Conservation (phyloP, 805 yeast species). For the Schwanniomyces sp. region DNA sequence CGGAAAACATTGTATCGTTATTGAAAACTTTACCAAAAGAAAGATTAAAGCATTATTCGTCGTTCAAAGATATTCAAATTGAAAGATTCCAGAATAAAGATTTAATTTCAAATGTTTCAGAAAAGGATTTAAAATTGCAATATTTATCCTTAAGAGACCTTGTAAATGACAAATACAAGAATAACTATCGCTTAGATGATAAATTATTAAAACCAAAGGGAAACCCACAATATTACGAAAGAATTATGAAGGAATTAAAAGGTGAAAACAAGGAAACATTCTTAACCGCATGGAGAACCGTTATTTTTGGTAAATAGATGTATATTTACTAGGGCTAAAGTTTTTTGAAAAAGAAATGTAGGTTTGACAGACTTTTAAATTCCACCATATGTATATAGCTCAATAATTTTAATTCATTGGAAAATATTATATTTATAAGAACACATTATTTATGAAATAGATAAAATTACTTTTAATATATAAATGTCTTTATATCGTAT, state of each 20-base stretch:
- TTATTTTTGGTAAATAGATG: slow-evolving; percentile 65
- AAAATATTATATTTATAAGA: not conserved
- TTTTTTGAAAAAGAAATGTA: not conserved
- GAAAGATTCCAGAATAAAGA: slow-evolving; percentile 36
- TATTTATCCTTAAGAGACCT: slow-evolving; percentile 56
- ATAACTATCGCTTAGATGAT: slow-evolving; percentile 62
- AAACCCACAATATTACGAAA: slow-evolving; percentile 72
- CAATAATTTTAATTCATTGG: not conserved
- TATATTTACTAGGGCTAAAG: not conserved
- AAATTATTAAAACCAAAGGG: slow-evolving; percentile 80
- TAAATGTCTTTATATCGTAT: too few species aligned
- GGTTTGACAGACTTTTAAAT: not conserved
- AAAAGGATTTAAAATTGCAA: slow-evolving; percentile 59
- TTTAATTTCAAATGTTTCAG: slow-evolving; percentile 39
- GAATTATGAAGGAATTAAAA: slow-evolving; percentile 66
- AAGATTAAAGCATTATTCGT: slow-evolving; percentile 63
- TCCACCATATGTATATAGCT: not conserved
- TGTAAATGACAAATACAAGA: slow-evolving; percentile 59
- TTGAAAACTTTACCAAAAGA: slow-evolving; percentile 69
- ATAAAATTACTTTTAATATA: not conserved
- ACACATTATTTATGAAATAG: not conserved
- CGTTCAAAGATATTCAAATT: slow-evolving; percentile 68
- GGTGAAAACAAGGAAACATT: slow-evolving; percentile 71
- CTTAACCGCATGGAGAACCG: slow-evolving; percentile 67
- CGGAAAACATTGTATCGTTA: slow-evolving; percentile 55